phyloP scores from a whole-genome alignment of 2,329 filamentous ascomycete genomes.

The Ophiostoma perfectum region DNA sequence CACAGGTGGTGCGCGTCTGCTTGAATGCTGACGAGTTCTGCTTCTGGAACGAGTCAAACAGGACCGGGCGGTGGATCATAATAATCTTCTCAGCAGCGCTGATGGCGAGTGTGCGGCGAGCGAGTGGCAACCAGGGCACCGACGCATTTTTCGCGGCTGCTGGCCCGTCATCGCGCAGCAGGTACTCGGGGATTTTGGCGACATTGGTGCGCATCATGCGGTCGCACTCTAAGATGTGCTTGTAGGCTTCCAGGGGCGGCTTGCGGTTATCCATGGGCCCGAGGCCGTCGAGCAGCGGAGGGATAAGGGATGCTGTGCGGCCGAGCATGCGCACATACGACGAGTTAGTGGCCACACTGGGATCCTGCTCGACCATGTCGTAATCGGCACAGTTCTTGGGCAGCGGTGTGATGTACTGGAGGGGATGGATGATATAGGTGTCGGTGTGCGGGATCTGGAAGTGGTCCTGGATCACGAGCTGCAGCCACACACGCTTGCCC shows the following conservation, averaged over 20 bases:
- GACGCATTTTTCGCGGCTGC: not conserved
- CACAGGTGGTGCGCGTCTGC: not conserved
- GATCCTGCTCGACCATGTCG: constrained; percentile 26
- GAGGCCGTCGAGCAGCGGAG: constrained; percentile 31
- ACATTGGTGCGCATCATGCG: constrained; percentile 33
- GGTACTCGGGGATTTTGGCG: constrained; percentile 31
- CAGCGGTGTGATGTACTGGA: constrained; percentile 32
- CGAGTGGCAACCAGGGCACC: constrained; percentile 32
- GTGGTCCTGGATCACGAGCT: constrained; percentile 36
- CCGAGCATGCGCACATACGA: constrained; percentile 31
- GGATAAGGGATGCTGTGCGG: constrained; percentile 32
- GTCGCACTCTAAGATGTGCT: constrained; percentile 24
- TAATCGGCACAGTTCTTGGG: constrained; percentile 34
- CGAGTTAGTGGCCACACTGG: constrained; percentile 23
- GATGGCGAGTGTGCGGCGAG: constrained; percentile 35
- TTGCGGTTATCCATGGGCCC: constrained; percentile 32
- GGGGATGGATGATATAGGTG: constrained; percentile 33
- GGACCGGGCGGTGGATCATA: constrained; percentile 36
- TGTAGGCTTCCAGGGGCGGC: constrained; percentile 31
- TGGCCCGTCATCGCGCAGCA: constrained; percentile 28
- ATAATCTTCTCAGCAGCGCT: constrained; percentile 37
- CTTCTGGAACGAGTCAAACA: constrained; percentile 30
- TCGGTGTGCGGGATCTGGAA: constrained; percentile 35
- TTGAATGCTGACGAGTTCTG: not conserved
- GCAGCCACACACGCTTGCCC: constrained; percentile 35